These are phyloP conservation scores for Fagus crenata DNA, from an alignment of 306 rosid species.

Conservation along the genomic window DNA sequence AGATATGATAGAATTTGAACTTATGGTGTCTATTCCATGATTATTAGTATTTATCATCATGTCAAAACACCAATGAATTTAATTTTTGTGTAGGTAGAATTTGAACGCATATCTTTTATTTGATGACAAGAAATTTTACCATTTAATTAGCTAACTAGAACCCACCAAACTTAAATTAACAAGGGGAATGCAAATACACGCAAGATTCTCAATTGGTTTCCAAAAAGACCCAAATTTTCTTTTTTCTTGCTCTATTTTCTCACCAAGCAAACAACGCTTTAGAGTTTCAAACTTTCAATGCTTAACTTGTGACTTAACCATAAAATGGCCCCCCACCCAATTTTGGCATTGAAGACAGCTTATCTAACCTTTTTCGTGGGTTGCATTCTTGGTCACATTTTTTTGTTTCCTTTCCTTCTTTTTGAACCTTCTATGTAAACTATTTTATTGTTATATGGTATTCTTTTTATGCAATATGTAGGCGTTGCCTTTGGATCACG, in stretches of 20 bases:
- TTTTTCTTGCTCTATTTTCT: conserved; percentile 29
- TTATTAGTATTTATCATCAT: too few relatives aligned
- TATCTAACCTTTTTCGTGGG: conserved; percentile 18
- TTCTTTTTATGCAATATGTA: conserved; percentile 38
- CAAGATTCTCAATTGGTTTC: conserved; percentile 35
- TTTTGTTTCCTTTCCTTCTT: conserved; percentile 26
- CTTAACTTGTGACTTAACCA: conserved; percentile 40
- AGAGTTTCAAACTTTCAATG: conserved; percentile 39
- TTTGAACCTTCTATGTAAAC: conserved; percentile 20
- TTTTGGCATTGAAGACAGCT: conserved; percentile 37
- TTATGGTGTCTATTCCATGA: too few relatives aligned
- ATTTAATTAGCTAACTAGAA: too few relatives aligned
- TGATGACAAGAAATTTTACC: too few relatives aligned
- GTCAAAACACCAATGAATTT: too few relatives aligned
- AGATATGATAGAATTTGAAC: too few relatives aligned
- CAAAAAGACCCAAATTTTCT: conserved; percentile 17
- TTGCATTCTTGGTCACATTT: conserved; percentile 38
- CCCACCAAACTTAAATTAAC: conserved; percentile 31
- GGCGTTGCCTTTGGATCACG: conserved; percentile 52
- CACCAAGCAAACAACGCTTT: conserved; percentile 30
- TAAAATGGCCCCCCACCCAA: conserved; percentile 31
- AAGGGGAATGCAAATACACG: conserved; percentile 24
- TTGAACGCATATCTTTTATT: too few relatives aligned
- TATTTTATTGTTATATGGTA: conserved; percentile 28
- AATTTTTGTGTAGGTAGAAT: too few relatives aligned